These are phyloP conservation scores for Ogataea parapolymorpha DNA, from an alignment of 805 yeast species.

Conservation along the genomic window DNA sequence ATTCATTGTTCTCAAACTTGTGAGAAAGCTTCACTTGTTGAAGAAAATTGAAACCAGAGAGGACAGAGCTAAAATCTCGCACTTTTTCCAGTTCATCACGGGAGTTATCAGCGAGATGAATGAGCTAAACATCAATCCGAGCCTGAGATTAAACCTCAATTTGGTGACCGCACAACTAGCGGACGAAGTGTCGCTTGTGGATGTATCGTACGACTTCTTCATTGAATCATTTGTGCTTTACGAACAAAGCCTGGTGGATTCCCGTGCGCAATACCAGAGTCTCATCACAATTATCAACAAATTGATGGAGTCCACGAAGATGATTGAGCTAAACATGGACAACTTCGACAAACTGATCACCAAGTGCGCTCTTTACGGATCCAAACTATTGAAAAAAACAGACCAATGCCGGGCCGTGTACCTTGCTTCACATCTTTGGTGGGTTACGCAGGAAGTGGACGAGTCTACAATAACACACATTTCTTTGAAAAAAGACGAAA, in stretches of 20 bases:
- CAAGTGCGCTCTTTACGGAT: conserved; percentile 81
- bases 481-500: conserved; percentile 40
- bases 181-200: conserved; percentile 69
- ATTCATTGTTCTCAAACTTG: conserved; percentile 53
- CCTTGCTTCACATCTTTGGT: conserved; percentile 88
- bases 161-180: conserved; percentile 71
- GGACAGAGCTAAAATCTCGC: conserved; percentile 20
- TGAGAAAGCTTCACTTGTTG: conserved; percentile 44
- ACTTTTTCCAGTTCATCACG: conserved; percentile 70
- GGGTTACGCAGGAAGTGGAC: conserved; percentile 64
- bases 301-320: conserved; percentile 40
- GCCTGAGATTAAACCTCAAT: conserved; percentile 44
- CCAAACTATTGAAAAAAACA: conserved; percentile 82
- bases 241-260: conserved; percentile 58
- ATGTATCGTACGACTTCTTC: conserved; percentile 80
- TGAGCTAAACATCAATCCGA: conserved; percentile 32
- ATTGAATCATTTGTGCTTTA: conserved; percentile 84
- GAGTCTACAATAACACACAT: conserved; percentile 25
- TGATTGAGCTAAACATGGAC: conserved; percentile 42
- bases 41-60: conserved; percentile 22
- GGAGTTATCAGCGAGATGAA: conserved; percentile 67
- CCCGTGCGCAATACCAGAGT: conserved; percentile 48
- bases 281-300: conserved; percentile 45
- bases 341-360: conserved; percentile 81
- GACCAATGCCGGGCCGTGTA: conserved; percentile 94